phyloP scores from a whole-genome alignment of 768 basidiomycete genomes.

The Leccinellum albellum region DNA sequence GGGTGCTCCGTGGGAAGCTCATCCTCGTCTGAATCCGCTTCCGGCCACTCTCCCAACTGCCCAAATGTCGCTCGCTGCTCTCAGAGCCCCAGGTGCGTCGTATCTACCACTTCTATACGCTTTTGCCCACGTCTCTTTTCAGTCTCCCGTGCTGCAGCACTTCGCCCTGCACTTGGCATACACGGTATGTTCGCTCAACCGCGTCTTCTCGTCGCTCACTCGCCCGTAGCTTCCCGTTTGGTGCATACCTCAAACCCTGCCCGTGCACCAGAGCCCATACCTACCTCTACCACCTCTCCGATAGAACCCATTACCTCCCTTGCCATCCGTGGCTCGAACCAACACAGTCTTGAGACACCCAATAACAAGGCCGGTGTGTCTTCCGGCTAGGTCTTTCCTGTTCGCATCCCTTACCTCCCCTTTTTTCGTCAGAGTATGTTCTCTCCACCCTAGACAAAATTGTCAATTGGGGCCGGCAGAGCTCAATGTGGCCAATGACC shows the following conservation, averaged over 20 bases:
- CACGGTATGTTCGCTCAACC: slow-evolving; percentile 32
- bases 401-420: neutral
- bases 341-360: slow-evolving; percentile 82
- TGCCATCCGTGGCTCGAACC: slow-evolving; percentile 78
- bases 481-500: slow-evolving; percentile 99
- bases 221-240: slow-evolving; percentile 44
- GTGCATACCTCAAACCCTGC: slow-evolving; percentile 52
- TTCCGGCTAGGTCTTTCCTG: neutral
- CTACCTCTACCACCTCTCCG: slow-evolving; percentile 42
- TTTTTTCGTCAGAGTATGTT: slow-evolving; percentile 72
- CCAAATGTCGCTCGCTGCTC: slow-evolving; percentile 42
- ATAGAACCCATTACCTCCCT: slow-evolving; percentile 62
- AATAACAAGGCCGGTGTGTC: slow-evolving; percentile 81
- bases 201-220: slow-evolving; percentile 10
- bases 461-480: slow-evolving; percentile 95
- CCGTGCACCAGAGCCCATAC: slow-evolving; percentile 37
- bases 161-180: slow-evolving; percentile 43
- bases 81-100: slow-evolving; percentile 35
- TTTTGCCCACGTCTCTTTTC: slow-evolving; percentile 19
- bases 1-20: slow-evolving; percentile 17
- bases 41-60: neutral
- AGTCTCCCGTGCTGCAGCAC: slow-evolving; percentile 37
- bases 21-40: neutral
- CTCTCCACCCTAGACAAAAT: slow-evolving; percentile 94
- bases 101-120: slow-evolving; percentile 28